Conservation (phyloP, 768 basidiomycete species). For the Hypholoma sublateritium region DNA sequence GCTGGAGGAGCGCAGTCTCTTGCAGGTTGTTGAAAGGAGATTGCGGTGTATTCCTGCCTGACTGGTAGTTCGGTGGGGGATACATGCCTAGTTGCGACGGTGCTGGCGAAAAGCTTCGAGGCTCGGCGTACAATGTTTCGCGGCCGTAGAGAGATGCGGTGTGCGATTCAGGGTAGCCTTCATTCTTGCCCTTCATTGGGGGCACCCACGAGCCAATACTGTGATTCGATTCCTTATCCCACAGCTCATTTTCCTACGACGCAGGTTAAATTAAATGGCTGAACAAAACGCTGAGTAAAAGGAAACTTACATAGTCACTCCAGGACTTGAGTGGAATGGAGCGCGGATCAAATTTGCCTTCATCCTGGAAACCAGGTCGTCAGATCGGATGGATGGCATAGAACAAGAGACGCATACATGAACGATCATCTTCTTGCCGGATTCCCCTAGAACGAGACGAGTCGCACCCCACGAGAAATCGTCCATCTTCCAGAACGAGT, state of each 20-base stretch:
- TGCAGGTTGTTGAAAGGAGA: constrained; percentile 41
- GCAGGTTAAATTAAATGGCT: constrained; percentile 2
- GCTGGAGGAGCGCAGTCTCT: constrained; percentile 48
- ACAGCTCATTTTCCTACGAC: constrained; percentile 85
- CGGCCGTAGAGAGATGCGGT: constrained; percentile 85
- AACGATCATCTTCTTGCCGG: constrained; percentile 93
- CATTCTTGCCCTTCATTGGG: constrained; percentile 66
- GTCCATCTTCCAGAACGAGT: constrained; percentile 98
- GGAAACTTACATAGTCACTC: constrained; percentile 81
- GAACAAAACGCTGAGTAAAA: not conserved
- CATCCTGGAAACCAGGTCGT: constrained; percentile 58
- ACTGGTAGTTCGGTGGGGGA: constrained; percentile 72
- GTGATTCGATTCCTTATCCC: constrained; percentile 97
- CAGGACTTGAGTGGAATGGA: constrained; percentile 95
- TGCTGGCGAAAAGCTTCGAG: constrained; percentile 69
- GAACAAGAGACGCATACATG: constrained; percentile 62
- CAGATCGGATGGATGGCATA: not conserved
- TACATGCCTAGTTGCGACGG: constrained; percentile 64
- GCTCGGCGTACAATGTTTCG: constrained; percentile 86
- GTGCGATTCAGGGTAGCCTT: constrained; percentile 75
- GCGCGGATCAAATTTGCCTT: constrained; percentile 95
- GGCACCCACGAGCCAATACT: constrained; percentile 93
- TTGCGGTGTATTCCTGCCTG: constrained; percentile 73
- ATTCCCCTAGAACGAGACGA: constrained; percentile 89
- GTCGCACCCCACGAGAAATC: constrained; percentile 97